Percentiles rank a stretch among this genome's conserved stretches.
Evolutionary conservation across 495 filamentous ascomycete genomes (phyloP).

Genomic region (Aspergillus cristatus): DNA sequence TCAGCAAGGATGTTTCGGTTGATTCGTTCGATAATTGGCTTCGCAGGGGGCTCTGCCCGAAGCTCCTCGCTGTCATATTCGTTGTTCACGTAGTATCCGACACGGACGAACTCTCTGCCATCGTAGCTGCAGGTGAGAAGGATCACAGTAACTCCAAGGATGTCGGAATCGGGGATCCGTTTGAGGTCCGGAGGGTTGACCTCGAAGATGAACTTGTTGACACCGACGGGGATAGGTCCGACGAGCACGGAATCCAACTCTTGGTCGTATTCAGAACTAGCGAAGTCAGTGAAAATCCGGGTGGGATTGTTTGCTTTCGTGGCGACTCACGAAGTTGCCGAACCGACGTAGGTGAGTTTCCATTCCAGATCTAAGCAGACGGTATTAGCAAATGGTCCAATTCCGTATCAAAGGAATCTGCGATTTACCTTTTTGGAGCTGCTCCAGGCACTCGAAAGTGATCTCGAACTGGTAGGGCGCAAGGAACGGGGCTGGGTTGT

Average conservation of each 20-base stretch:
- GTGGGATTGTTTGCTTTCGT: conserved; percentile 1
- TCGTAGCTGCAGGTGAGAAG: conserved; percentile 96
- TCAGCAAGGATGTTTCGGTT: conserved; percentile 86
- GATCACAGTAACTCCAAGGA: conserved; percentile 94
- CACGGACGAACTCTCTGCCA: conserved; percentile 90
- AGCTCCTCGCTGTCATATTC: conserved; percentile 93
- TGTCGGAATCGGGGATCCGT: conserved; percentile 87
- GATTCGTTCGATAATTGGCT: conserved; percentile 86
- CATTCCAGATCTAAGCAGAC: conserved; percentile 79
- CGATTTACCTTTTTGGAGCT: conserved; percentile 71
- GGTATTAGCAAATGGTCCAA: neutral
- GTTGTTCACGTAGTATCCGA: conserved; percentile 98
- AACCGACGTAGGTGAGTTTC: conserved; percentile 98
- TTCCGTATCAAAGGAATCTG: neutral
- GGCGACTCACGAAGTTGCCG: conserved; percentile 76
- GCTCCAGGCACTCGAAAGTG: conserved; percentile 94
- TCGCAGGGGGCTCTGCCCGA: conserved; percentile 75
- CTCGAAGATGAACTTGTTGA: conserved; percentile 98
- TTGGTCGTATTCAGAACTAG: conserved; percentile 89
- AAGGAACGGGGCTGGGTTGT: conserved; percentile 89
- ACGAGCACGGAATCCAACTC: conserved; percentile 95
- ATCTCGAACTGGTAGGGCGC: conserved; percentile 94
- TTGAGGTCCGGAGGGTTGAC: conserved; percentile 83
- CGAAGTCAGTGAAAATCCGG: conserved; percentile 14
- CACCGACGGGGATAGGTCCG: conserved; percentile 88